phyloP scores from a whole-genome alignment of 129 eudicot genomes.

The Artemisia argyi region DNA sequence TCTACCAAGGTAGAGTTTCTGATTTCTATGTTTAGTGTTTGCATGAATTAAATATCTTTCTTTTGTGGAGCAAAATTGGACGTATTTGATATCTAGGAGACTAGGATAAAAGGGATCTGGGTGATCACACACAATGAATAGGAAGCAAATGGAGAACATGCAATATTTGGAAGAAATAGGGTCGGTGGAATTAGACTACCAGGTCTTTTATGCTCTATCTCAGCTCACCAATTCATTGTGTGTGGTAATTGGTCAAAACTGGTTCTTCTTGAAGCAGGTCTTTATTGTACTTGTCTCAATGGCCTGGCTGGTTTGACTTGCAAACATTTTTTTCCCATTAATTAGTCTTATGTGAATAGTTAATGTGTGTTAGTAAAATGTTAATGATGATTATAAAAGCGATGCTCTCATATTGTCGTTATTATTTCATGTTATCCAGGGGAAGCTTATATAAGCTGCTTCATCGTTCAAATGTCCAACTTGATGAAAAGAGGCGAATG shows the following conservation, averaged over 20 bases:
- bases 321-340: no score
- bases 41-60: neutral
- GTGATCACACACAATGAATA: constrained; percentile 18
- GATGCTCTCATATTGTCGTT: no score
- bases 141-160: neutral
- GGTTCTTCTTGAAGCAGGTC: no score
- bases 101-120: constrained; percentile 4
- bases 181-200: neutral
- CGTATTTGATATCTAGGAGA: constrained; percentile 5
- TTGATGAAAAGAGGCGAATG: constrained; percentile 82
- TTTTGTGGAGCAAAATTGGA: neutral
- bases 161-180: neutral
- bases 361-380: no score
- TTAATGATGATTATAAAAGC: no score
- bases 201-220: neutral
- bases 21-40: neutral
- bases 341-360: no score
- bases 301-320: no score
- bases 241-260: neutral
- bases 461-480: constrained; percentile 77
- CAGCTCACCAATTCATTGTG: constrained; percentile 2
- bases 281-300: no score
- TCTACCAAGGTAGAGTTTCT: constrained; percentile 70
- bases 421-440: constrained; percentile 41
- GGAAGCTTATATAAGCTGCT: constrained; percentile 81